A percentile compares a stretch with the other conserved stretches of the same genome.
Conservation (phyloP, 1,139 yeast species). For the Nakaseomyces nivariensis region DNA sequence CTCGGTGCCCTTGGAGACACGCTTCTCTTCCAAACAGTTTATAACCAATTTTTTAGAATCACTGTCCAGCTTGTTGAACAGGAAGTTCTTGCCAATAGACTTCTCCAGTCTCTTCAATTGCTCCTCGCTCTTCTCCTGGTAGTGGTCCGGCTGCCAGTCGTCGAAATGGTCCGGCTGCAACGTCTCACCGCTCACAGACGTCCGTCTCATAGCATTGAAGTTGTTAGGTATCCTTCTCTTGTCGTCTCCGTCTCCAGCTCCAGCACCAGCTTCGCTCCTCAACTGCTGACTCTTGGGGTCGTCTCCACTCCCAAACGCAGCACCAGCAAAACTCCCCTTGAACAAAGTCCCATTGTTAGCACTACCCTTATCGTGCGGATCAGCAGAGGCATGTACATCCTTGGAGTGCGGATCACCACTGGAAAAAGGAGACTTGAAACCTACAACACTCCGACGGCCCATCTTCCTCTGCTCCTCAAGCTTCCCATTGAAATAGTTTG, state of each 20-base stretch:
- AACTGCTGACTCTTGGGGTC: conserved; percentile 5
- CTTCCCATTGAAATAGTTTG: conserved; percentile 55
- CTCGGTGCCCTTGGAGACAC: conserved; percentile 47
- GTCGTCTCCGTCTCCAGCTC: not conserved
- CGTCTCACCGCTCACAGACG: conserved; percentile 76
- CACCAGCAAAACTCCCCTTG: conserved; percentile 39
- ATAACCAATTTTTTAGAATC: conserved; percentile 70
- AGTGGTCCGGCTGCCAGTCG: conserved; percentile 70
- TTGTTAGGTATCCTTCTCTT: conserved; percentile 1
- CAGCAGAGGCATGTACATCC: conserved; percentile 11
- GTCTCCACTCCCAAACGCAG: conserved; percentile 25
- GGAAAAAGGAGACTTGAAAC: conserved; percentile 55
- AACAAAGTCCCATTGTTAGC: conserved; percentile 31
- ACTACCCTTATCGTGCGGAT: conserved; percentile 6
- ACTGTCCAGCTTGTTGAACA: conserved; percentile 68
- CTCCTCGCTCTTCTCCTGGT: conserved; percentile 46
- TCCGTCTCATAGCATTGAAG: conserved; percentile 75
- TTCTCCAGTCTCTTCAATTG: conserved; percentile 62
- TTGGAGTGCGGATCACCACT: conserved; percentile 54
- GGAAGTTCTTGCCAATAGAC: conserved; percentile 68
- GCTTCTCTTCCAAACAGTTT: conserved; percentile 68
- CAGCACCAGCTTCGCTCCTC: conserved; percentile 3
- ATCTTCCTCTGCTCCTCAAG: conserved; percentile 46
- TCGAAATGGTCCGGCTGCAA: conserved; percentile 37
- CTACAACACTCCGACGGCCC: not conserved